Percentiles rank a stretch among this genome's conserved stretches.
These are phyloP conservation scores for Fragaria ananassa DNA, from an alignment of 306 rosid species.

Conservation along the genomic window DNA sequence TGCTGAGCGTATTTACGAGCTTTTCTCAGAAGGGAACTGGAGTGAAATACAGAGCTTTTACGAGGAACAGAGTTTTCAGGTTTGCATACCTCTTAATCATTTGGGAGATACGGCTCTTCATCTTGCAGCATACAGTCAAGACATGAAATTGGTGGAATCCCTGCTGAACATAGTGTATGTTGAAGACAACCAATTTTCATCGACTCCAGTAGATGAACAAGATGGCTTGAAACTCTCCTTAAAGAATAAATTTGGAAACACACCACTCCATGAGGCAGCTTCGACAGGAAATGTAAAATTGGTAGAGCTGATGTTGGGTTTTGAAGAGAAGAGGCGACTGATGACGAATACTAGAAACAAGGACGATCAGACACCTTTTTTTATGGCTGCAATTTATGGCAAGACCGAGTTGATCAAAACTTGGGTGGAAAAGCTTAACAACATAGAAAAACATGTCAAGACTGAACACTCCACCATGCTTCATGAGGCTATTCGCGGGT, in stretches of 20 bases:
- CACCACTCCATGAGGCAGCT: slow-evolving; percentile 27
- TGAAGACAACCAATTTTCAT: too few relatives aligned
- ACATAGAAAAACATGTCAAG: background rate
- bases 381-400: slow-evolving; percentile 18
- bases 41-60: background rate
- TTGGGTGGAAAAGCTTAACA: background rate
- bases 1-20: background rate
- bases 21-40: background rate
- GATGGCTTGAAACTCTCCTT: too few relatives aligned
- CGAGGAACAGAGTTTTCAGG: background rate
- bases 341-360: background rate
- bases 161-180: background rate
- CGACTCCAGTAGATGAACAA: too few relatives aligned
- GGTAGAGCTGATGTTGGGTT: background rate
- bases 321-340: background rate
- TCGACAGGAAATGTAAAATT: background rate
- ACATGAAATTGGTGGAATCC: background rate
- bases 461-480: slow-evolving; percentile 10
- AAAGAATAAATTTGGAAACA: background rate
- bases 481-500: slow-evolving; percentile 28
- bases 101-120: slow-evolving; percentile 5
- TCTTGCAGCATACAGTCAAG: slow-evolving; percentile 14
- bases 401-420: background rate
- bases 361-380: slow-evolving; percentile 27
- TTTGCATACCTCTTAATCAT: background rate